phyloP scores from a whole-genome alignment of 2,329 filamentous ascomycete species.

The Whalleya microplaca region DNA sequence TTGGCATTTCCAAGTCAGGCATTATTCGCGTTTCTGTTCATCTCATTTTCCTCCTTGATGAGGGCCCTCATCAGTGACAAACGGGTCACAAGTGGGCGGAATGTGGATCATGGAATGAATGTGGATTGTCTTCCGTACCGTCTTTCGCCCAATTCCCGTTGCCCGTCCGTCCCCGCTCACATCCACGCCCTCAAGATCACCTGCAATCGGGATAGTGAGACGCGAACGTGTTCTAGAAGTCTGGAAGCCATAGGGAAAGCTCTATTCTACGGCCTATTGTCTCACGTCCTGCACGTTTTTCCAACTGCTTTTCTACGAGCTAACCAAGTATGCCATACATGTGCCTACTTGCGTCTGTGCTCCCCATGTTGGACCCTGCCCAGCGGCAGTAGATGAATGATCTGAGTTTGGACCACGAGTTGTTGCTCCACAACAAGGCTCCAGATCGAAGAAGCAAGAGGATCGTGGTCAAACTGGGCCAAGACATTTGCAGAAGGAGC shows the following conservation, averaged over 20 bases:
- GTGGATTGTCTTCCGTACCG: background rate
- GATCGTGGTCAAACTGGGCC: slow-evolving; percentile 15
- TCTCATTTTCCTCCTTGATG: background rate
- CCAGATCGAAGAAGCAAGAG: background rate
- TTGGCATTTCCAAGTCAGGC: background rate
- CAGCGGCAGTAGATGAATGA: background rate
- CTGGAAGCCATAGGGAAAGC: background rate
- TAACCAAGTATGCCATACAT: background rate
- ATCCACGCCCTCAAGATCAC: background rate
- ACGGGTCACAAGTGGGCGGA: background rate
- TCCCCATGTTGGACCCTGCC: background rate
- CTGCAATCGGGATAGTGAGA: background rate
- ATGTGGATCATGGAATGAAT: background rate
- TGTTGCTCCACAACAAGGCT: background rate
- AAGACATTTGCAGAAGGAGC: slow-evolving; percentile 26
- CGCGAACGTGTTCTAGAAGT: background rate
- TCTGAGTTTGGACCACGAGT: background rate
- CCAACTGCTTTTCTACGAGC: background rate
- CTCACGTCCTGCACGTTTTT: background rate
- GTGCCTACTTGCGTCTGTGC: background rate
- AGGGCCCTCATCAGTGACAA: background rate
- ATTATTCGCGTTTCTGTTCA: background rate
- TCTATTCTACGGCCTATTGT: background rate
- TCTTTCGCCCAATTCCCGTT: background rate
- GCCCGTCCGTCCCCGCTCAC: background rate